Evolutionary conservation across 1,139 yeast genomes (phyloP), one percentile per base, ranked within the genome.

Genomic region (Geotrichum candidum): DNA sequence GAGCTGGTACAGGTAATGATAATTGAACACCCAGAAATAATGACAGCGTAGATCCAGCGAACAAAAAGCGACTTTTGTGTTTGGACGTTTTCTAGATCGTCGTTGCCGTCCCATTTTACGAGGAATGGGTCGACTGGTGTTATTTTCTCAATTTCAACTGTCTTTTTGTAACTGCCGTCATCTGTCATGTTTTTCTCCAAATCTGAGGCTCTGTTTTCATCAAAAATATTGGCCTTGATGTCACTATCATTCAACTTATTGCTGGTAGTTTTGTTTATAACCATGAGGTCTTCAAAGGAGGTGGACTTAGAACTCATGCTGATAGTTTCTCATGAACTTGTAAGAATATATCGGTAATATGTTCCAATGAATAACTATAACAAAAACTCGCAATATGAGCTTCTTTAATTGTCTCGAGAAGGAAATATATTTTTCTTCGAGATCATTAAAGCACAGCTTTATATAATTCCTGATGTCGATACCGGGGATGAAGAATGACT

Each of bases 71-170:
- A 73, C 80, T 77, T 65, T 27, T 66, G 65, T 1, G 51, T 54
- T 18, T 69, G 65, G 9, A 87, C 80, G 70, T 84, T 82, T 65
- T 83, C 85, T 5, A 83, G 82, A 69, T 86, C 87, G 66, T 83
- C 84, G 11, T 63, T 63, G n/a, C 65, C 67, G 15, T 70, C 69
- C 72, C 74, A 57, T 64, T 67, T 51, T 69, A 75, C 29, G 18
- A 60, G 2, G 72, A 77, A 65, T 70, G 75, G 58, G 50, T 63
- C 66, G 6, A n/a, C 15, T 25, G 22, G n/a, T 5, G n/a, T 13
- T 41, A 52, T 38, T 35, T 45, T 31, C 9, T 55, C 15, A n/a
- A 13, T 18, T 7, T 31, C 48, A 2, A 11, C 10, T 53, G 10
- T n/a, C 25, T 53, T 22, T n/a, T 18, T 15, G 18, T 9, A 3